Percentiles rank a stretch among this genome's conserved stretches.
phyloP scores from a whole-genome alignment of 1,284 basidiomycete species.

The Moesziomyces globuligerus region DNA sequence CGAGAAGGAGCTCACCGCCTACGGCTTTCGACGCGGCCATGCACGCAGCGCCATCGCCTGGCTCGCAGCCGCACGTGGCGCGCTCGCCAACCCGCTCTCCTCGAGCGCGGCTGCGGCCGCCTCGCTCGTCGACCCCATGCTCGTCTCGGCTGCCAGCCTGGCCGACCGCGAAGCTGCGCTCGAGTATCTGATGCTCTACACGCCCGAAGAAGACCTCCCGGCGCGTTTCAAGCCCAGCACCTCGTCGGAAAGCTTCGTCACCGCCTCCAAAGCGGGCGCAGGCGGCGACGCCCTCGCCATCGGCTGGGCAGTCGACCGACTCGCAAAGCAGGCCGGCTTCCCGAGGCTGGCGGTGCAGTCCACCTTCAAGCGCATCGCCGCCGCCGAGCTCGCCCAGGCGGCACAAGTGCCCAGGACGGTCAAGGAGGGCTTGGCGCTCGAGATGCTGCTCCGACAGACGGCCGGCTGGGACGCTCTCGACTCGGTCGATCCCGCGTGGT shows the following conservation, averaged over 20 bases:
- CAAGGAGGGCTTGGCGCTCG: slow-evolving; percentile 47
- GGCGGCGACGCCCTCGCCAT: slow-evolving; percentile 74
- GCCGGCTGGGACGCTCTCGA: slow-evolving; percentile 27
- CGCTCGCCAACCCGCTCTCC: slow-evolving; percentile 23
- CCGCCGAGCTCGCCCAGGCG: slow-evolving; percentile 7
- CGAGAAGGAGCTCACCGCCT: slow-evolving; percentile 50
- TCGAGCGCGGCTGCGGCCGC: slow-evolving; percentile 9
- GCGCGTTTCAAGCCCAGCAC: slow-evolving; percentile 69
- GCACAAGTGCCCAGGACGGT: slow-evolving; percentile 14
- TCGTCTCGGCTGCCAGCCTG: slow-evolving; percentile 50
- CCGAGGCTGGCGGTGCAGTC: slow-evolving; percentile 78
- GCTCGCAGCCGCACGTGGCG: slow-evolving; percentile 50
- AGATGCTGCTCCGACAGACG: slow-evolving; percentile 45
- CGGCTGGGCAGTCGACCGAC: slow-evolving; percentile 84
- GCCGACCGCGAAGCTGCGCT: slow-evolving; percentile 74
- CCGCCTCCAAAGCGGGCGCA: slow-evolving; percentile 69
- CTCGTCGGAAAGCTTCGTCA: slow-evolving; percentile 77
- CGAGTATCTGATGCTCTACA: slow-evolving; percentile 78
- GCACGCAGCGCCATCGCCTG: slow-evolving; percentile 54
- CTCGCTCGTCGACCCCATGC: slow-evolving; percentile 45
- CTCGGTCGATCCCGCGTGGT: slow-evolving; percentile 18
- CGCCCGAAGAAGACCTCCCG: slow-evolving; percentile 82
- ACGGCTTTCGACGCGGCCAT: slow-evolving; percentile 64
- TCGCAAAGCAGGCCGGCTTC: slow-evolving; percentile 85
- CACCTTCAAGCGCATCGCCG: slow-evolving; percentile 66